Conservation (phyloP, 2,329 filamentous ascomycete species). For the Colletotrichum spinosum region DNA sequence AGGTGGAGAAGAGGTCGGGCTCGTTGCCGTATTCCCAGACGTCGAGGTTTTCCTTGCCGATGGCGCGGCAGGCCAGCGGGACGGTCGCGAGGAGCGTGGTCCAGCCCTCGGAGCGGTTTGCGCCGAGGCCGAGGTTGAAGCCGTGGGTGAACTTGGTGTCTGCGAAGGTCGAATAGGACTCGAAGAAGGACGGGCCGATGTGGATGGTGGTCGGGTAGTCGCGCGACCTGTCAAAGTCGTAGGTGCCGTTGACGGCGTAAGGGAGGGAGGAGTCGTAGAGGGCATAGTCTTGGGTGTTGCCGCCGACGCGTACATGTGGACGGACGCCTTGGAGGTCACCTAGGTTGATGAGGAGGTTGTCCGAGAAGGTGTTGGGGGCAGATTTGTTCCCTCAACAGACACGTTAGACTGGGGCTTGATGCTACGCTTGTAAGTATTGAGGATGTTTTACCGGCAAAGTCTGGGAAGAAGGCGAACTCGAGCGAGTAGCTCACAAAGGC, state of each 20-base stretch:
- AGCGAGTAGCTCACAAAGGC: constrained; percentile 65
- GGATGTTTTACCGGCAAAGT: constrained; percentile 56
- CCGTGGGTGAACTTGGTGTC: constrained; percentile 69
- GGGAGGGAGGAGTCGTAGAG: constrained; percentile 67
- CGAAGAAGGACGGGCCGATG: constrained; percentile 72
- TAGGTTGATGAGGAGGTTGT: constrained; percentile 69
- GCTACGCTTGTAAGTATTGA: not conserved
- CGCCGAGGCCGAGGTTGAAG: constrained; percentile 68
- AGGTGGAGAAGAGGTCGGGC: constrained; percentile 68
- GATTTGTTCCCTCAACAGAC: constrained; percentile 58
- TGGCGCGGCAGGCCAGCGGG: constrained; percentile 66
- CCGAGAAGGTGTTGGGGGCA: constrained; percentile 68
- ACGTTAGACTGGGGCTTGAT: no score
- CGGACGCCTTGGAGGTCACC: constrained; percentile 65
- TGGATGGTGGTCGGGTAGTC: constrained; percentile 72
- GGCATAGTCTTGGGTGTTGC: constrained; percentile 76
- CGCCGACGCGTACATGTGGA: constrained; percentile 72
- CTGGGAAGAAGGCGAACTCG: constrained; percentile 63
- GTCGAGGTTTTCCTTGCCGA: constrained; percentile 62
- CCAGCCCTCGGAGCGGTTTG: constrained; percentile 62
- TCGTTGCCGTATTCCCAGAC: constrained; percentile 75
- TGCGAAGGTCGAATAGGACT: constrained; percentile 70
- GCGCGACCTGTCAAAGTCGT: constrained; percentile 59
- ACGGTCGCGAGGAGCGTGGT: constrained; percentile 65
- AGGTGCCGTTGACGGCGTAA: constrained; percentile 63